A percentile compares a stretch with the other conserved stretches of the same genome.
Conservation (phyloP, 2,329 filamentous ascomycete genomes). For the Exserohilum rostratum region DNA sequence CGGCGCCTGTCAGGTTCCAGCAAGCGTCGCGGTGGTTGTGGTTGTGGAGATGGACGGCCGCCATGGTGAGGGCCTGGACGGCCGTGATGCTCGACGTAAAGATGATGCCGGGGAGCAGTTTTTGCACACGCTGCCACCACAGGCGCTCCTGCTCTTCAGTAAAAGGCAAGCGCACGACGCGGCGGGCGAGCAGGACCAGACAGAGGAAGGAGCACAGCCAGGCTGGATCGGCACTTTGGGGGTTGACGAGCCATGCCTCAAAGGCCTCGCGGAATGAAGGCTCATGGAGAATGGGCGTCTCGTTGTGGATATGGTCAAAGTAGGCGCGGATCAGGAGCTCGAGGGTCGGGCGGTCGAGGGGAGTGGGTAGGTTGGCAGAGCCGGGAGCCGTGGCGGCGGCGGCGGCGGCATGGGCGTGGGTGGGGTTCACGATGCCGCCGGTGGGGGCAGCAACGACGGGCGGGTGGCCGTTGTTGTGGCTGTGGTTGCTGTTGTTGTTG, state of each 20-base stretch:
- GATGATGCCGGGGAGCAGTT: constrained; percentile 50
- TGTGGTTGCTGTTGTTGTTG: constrained; percentile 13
- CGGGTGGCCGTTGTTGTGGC: constrained; percentile 12
- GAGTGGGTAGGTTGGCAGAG: not conserved
- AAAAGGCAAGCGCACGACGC: constrained; percentile 42
- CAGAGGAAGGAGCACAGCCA: constrained; percentile 54
- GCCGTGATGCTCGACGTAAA: constrained; percentile 52
- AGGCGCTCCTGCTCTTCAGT: constrained; percentile 48
- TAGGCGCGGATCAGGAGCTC: constrained; percentile 49
- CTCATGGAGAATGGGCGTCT: constrained; percentile 53
- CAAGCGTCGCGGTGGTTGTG: constrained; percentile 53
- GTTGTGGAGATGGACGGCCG: constrained; percentile 54
- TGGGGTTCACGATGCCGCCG: constrained; percentile 11
- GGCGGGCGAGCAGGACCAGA: constrained; percentile 50
- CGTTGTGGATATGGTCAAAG: constrained; percentile 52
- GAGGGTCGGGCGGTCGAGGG: constrained; percentile 26
- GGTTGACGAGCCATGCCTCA: constrained; percentile 42
- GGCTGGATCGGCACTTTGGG: constrained; percentile 43
- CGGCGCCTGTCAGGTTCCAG: constrained; percentile 54
- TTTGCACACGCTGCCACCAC: constrained; percentile 52
- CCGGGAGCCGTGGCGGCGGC: constrained; percentile 21
- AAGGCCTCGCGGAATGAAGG: constrained; percentile 52
- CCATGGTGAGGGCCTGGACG: constrained; percentile 52
- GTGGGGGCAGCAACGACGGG: constrained; percentile 5
- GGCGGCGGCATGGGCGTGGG: not conserved